phyloP scores from a whole-genome alignment of 176 grass and related monocot genomes.

The Saccharum spontaneum region DNA sequence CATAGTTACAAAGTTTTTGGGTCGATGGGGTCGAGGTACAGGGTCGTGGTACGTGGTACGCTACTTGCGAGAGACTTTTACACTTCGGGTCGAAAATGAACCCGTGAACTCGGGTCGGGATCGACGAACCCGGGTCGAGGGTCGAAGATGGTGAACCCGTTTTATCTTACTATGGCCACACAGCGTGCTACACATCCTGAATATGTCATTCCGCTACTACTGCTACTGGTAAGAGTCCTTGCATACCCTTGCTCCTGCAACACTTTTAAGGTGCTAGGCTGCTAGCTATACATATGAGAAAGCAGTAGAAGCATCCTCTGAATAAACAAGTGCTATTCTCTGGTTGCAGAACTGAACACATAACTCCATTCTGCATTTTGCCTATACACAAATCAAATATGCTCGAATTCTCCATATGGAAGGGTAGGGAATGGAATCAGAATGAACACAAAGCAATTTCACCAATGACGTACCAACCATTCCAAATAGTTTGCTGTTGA shows the following conservation, averaged over 20 bases:
- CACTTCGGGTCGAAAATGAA: no score
- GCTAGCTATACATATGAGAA: no score
- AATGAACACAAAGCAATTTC: background rate
- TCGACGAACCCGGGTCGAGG: no score
- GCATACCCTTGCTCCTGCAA: background rate
- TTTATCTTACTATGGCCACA: no score
- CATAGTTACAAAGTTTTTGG: no score
- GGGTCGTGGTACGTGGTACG: no score
- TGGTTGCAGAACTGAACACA: background rate
- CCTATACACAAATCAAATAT: background rate
- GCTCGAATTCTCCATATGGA: background rate
- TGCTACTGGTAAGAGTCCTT: background rate
- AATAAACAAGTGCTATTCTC: constrained; percentile 8
- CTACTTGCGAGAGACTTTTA: no score
- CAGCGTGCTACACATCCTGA: background rate
- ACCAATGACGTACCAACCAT: background rate
- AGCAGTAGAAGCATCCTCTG: background rate
- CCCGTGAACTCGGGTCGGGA: no score
- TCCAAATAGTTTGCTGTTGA: background rate
- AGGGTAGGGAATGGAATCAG: background rate
- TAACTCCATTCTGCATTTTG: background rate
- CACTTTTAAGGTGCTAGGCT: background rate
- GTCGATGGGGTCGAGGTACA: no score
- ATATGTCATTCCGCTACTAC: background rate
- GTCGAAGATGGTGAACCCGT: no score